Evolutionary conservation across 179 eudicot genomes (phyloP), one percentile per base, ranked within the genome.

Genomic region (Silene coronaria): DNA sequence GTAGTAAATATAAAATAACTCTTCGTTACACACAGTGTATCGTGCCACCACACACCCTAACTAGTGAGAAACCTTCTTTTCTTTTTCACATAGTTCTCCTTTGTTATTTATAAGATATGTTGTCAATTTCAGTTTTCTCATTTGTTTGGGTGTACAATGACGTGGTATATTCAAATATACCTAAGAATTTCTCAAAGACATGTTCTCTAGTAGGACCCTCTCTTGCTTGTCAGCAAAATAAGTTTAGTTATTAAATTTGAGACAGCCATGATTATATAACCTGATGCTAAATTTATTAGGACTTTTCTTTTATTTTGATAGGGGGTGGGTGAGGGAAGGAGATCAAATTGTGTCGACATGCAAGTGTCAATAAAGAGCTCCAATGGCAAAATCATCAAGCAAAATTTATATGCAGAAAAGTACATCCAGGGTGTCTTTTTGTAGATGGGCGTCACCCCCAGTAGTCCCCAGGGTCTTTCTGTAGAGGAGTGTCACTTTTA

Each of bases 131-230:
- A 53, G 17, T 17, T 53, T 53, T 53, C 58, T 14, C 58, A 53
- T 53, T 53, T 16, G 58, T n/a, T 53, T 16, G 11, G 58, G 58
- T 53, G 21, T 53, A 53, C 58, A 53, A 4, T 53, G 58, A 17
- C 21, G 7, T 53, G 21, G 58, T 17, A 16, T 53, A 0, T n/a
- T n/a, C 58, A 17, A 21, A 53, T 53, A 21, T 14, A 53, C 58
- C 21, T 4, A 3, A 53, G 11, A 53, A 14, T 53, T 53, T 53
- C n/a, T 53, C n/a, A n/a, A 45, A 34, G 45, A 66, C 45, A n/a
- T 66, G 70, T 68, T 67, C 42, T n/a, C 48, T 17, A 67, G n/a
- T n/a, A 38, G 55, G 55, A 62, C 63, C 63, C 62, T 21, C 63
- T 59, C 11, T 21, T 62, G 34, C 67, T 62, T 62, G 48, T 62